These are phyloP conservation scores for Opeltia flavorubescens DNA, from an alignment of 495 filamentous ascomycete genomes.

Conservation along the genomic window DNA sequence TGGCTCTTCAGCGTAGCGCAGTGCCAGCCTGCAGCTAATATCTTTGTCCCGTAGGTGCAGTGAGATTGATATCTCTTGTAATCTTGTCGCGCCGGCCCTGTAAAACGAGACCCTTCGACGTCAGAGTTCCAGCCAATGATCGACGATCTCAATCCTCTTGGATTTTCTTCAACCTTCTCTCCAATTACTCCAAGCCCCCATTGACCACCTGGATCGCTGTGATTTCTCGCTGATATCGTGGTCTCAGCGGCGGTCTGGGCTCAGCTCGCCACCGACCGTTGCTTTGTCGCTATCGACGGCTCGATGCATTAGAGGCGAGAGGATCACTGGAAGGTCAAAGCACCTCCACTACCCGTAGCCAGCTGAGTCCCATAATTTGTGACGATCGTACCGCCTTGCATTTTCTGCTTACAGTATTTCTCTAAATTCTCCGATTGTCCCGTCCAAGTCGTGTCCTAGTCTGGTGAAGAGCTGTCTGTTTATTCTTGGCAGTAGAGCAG, in stretches of 20 bases:
- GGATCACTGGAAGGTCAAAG: not conserved
- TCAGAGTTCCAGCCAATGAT: no score
- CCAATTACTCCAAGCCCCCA: no score
- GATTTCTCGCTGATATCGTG: no score
- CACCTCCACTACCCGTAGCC: not conserved
- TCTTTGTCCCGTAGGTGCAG: not conserved
- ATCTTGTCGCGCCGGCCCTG: no score
- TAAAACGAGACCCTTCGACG: no score
- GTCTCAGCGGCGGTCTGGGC: not conserved
- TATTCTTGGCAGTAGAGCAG: no score
- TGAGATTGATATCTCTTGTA: no score
- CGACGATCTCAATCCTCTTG: no score
- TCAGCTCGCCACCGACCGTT: not conserved
- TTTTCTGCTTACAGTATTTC: not conserved
- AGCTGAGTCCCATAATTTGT: not conserved
- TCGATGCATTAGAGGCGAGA: slow-evolving; percentile 1
- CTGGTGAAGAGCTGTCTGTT: no score
- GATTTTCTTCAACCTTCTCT: no score
- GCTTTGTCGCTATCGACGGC: not conserved
- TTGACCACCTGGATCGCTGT: not conserved
- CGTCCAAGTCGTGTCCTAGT: no score
- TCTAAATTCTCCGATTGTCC: no score
- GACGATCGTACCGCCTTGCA: not conserved
- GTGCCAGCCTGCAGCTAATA: not conserved
- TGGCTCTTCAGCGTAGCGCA: not conserved